These are phyloP conservation scores for Chrysophaeum taylorii DNA, from an alignment of 352 stramenopile species.

Conservation along the genomic window DNA sequence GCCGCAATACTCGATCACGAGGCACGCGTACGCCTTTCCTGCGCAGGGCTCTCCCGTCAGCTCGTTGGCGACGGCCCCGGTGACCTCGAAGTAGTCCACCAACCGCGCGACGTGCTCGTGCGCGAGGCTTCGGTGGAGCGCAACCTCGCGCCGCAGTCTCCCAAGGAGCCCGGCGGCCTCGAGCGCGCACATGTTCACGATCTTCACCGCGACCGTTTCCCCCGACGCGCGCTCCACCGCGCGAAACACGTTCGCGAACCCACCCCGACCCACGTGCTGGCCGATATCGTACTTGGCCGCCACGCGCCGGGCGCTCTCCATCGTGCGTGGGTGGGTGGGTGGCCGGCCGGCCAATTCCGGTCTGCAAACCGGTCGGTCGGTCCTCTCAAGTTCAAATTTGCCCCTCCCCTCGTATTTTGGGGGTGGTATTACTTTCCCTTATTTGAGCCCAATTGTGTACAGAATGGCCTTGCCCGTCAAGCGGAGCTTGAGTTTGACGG, in stretches of 20 bases:
- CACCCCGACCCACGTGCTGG: background rate
- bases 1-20: slow-evolving; percentile 1
- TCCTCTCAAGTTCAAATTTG: too few relatives aligned
- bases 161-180: background rate
- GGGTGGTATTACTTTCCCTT: too few relatives aligned
- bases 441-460: too few relatives aligned
- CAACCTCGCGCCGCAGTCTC: background rate
- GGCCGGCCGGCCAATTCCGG: too few relatives aligned
- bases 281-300: background rate
- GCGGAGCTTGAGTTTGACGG: too few relatives aligned
- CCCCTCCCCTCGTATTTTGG: too few relatives aligned
- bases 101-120: background rate
- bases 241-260: background rate
- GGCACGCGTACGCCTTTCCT: background rate
- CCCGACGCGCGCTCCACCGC: background rate
- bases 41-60: background rate
- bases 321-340: too few relatives aligned
- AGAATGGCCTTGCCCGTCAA: too few relatives aligned
- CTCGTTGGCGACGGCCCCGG: background rate
- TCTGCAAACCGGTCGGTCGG: too few relatives aligned
- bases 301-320: too few relatives aligned
- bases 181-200: background rate
- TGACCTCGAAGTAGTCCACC: background rate
- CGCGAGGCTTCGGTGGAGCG: background rate
- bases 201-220: background rate